Percentiles rank a stretch among this genome's conserved stretches.
Conservation (phyloP, 306 rosid species). For the Lablab purpureus region DNA sequence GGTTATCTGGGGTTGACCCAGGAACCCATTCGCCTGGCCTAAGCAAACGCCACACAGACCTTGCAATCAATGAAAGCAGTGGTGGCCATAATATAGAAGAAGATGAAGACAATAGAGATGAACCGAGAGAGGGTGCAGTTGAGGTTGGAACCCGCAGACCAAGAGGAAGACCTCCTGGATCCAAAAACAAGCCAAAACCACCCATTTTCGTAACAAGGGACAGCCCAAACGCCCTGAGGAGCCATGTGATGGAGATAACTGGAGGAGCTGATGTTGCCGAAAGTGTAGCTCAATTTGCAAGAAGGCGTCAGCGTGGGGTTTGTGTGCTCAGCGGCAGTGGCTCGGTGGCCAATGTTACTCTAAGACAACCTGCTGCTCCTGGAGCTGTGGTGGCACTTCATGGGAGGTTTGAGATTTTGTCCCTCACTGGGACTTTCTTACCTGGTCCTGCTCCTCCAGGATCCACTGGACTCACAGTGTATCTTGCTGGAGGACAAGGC, state of each 20-base stretch:
- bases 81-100: conserved; percentile 55
- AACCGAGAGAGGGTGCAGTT: conserved; percentile 85
- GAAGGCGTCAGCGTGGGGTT: conserved; percentile 92
- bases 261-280: conserved; percentile 90
- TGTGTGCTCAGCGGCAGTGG: conserved; percentile 96
- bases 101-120: conserved; percentile 61
- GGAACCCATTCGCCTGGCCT: conserved; percentile 64
- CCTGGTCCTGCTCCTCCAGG: conserved; percentile 97
- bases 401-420: conserved; percentile 91
- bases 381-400: conserved; percentile 86
- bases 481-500: conserved; percentile 86
- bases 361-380: conserved; percentile 83
- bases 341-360: conserved; percentile 85
- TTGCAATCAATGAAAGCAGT: conserved; percentile 63
- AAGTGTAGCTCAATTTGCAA: conserved; percentile 79
- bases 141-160: conserved; percentile 81
- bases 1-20: conserved; percentile 80
- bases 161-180: conserved; percentile 94
- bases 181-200: conserved; percentile 93
- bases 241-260: conserved; percentile 93
- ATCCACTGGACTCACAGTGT: conserved; percentile 82
- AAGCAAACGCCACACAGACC: conserved; percentile 63
- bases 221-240: conserved; percentile 86
- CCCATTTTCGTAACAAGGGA: conserved; percentile 91
- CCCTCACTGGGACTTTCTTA: conserved; percentile 80